These are phyloP conservation scores for Taiwanofungus camphoratus DNA, from an alignment of 1,284 basidiomycete genomes.

Conservation along the genomic window DNA sequence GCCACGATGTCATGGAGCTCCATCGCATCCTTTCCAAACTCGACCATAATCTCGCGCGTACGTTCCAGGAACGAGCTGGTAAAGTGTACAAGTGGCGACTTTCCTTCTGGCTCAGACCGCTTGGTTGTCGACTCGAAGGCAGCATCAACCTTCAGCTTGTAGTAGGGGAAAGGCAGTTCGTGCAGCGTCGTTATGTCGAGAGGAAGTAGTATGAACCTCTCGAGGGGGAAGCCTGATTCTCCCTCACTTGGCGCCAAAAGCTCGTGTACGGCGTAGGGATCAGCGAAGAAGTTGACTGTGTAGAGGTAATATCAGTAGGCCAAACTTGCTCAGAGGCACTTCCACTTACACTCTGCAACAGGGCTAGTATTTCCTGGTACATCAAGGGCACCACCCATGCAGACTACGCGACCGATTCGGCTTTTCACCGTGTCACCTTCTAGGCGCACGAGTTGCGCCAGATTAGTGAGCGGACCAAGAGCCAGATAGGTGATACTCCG, in stretches of 20 bases:
- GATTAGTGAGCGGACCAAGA: slow-evolving; percentile 85
- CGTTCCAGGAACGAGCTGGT: slow-evolving; percentile 75
- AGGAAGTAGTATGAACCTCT: slow-evolving; percentile 68
- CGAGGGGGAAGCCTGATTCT: slow-evolving; percentile 45
- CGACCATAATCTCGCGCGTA: slow-evolving; percentile 64
- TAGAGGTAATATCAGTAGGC: slow-evolving; percentile 26
- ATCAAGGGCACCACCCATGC: slow-evolving; percentile 97
- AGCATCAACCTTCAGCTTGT: slow-evolving; percentile 50
- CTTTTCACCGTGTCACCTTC: slow-evolving; percentile 53
- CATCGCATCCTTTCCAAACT: slow-evolving; percentile 76
- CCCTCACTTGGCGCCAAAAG: slow-evolving; percentile 41
- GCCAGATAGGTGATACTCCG: slow-evolving; percentile 78
- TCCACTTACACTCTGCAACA: slow-evolving; percentile 66
- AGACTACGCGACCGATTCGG: slow-evolving; percentile 69
- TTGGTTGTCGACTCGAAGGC: slow-evolving; percentile 41
- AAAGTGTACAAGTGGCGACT: slow-evolving; percentile 63
- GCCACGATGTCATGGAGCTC: slow-evolving; percentile 82
- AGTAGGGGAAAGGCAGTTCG: slow-evolving; percentile 66
- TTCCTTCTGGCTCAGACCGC: slow-evolving; percentile 40
- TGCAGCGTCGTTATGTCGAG: slow-evolving; percentile 81
- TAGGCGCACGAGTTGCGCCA: slow-evolving; percentile 63
- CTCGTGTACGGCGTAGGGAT: slow-evolving; percentile 80
- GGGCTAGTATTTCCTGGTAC: slow-evolving; percentile 88
- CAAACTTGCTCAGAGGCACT: slow-evolving; percentile 80
- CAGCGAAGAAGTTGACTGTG: slow-evolving; percentile 94